Evolutionary conservation across 73 alveolate genomes (phyloP).

Genomic region (Paraurostyla sp.): DNA sequence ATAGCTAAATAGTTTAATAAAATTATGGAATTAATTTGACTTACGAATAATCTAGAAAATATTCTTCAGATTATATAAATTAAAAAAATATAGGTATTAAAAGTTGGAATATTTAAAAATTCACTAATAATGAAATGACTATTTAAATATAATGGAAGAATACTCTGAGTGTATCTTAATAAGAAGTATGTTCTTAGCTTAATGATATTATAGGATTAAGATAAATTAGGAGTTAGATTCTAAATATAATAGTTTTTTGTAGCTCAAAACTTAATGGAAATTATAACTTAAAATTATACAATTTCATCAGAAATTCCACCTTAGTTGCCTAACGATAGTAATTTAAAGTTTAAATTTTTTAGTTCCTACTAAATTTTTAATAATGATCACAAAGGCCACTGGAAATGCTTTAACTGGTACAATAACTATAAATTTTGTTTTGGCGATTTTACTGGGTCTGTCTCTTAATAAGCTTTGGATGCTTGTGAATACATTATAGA

Average conservation of each 20-base stretch:
- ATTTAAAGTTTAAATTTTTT: neutral
- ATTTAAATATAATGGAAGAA: neutral
- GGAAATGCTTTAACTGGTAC: conserved; percentile 18
- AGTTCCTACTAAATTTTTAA: too few relatives aligned
- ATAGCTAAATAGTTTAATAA: neutral
- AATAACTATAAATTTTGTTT: neutral
- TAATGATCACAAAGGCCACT: neutral
- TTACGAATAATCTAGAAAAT: neutral
- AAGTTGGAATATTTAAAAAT: neutral
- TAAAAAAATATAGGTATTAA: neutral
- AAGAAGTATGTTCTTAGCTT: neutral
- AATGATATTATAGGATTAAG: conserved; percentile 1
- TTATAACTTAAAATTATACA: neutral
- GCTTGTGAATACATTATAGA: conserved; percentile 45
- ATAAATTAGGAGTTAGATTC: neutral
- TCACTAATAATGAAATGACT: neutral
- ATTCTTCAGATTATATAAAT: neutral
- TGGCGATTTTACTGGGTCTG: conserved; percentile 1
- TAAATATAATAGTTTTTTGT: neutral
- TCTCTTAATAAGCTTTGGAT: conserved; percentile 45
- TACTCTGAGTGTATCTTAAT: neutral
- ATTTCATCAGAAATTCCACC: too few relatives aligned
- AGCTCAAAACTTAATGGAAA: neutral
- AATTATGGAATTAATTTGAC: neutral
- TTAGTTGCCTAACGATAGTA: too few relatives aligned